phyloP scores from a whole-genome alignment of 1,284 basidiomycete species.

The Apiotrichum gamsii region DNA sequence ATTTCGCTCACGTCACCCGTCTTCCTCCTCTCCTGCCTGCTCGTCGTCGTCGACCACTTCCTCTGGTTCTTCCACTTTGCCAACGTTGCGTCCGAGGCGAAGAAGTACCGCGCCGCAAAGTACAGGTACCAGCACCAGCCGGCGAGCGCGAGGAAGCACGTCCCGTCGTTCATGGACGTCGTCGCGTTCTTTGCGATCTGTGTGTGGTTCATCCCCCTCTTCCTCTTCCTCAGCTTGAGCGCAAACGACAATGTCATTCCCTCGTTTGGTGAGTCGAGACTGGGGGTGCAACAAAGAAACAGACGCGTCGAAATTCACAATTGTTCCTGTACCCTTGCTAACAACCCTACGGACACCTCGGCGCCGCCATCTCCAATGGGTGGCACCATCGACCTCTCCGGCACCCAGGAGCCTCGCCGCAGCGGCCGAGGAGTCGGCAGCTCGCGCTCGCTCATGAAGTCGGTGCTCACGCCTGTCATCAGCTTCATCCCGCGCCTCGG shows the following conservation, averaged over 20 bases:
- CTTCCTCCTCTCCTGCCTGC: conserved; percentile 73
- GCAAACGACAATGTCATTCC: conserved; percentile 93
- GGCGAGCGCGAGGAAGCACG: not conserved
- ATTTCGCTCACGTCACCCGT: conserved; percentile 76
- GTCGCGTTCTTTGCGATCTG: conserved; percentile 48
- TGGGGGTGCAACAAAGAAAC: too few relatives aligned
- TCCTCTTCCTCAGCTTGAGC: conserved; percentile 84
- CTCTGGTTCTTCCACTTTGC: conserved; percentile 92
- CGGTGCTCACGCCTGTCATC: conserved; percentile 52
- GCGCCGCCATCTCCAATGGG: conserved; percentile 25
- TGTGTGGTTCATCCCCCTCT: conserved; percentile 85
- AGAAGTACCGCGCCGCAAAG: conserved; percentile 29
- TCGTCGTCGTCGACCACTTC: conserved; percentile 84
- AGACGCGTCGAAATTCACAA: too few relatives aligned
- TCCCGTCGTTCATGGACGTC: conserved; percentile 15
- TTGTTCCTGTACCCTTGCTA: conserved; percentile 69
- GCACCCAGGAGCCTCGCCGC: conserved; percentile 12
- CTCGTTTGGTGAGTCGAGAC: conserved; percentile 45
- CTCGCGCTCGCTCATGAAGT: conserved; percentile 59
- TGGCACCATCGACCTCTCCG: conserved; percentile 25
- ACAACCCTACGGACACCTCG: conserved; percentile 59
- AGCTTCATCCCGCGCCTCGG: conserved; percentile 38
- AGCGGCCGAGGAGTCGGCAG: conserved; percentile 8
- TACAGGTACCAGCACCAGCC: conserved; percentile 49
- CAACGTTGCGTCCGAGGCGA: conserved; percentile 54